phyloP scores from a whole-genome alignment of 495 filamentous ascomycete species.

The Talaromyces stipitatus region DNA sequence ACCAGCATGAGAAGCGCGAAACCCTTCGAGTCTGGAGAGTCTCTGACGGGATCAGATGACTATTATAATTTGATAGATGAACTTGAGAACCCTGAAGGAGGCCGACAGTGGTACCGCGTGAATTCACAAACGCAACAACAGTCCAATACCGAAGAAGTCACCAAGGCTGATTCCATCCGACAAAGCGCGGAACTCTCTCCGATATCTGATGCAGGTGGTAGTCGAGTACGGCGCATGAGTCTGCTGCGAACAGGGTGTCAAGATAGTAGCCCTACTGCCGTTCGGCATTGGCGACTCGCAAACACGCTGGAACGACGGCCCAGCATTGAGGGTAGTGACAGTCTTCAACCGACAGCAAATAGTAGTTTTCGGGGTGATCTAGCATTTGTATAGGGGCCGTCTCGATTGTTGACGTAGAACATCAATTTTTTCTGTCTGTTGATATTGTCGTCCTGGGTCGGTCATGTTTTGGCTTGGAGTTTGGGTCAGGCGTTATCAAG shows the following conservation, averaged over 20 bases:
- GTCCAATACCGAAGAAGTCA: background rate
- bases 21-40: constrained; percentile 16
- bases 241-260: constrained; percentile 4
- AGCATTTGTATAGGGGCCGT: constrained; percentile 23
- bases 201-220: background rate
- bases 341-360: background rate
- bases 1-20: constrained; percentile 23
- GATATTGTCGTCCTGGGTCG: background rate
- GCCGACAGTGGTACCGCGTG: constrained; percentile 6
- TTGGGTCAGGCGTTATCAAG: background rate
- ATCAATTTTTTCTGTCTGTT: background rate
- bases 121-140: background rate
- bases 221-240: constrained; percentile 6
- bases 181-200: background rate
- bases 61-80: constrained; percentile 7
- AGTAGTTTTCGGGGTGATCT: constrained; percentile 17
- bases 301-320: constrained; percentile 3
- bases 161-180: background rate
- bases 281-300: constrained; percentile 4
- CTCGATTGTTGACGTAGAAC: background rate
- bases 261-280: constrained; percentile 2
- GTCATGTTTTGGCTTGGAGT: background rate
- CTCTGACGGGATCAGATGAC: constrained; percentile 4
- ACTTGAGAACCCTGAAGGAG: background rate
- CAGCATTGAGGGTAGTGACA: constrained; percentile 3